Percentiles rank a stretch among this genome's conserved stretches.
These are phyloP conservation scores for Aspergillus novoparasiticus DNA, from an alignment of 2,329 filamentous ascomycete species.

Conservation along the genomic window DNA sequence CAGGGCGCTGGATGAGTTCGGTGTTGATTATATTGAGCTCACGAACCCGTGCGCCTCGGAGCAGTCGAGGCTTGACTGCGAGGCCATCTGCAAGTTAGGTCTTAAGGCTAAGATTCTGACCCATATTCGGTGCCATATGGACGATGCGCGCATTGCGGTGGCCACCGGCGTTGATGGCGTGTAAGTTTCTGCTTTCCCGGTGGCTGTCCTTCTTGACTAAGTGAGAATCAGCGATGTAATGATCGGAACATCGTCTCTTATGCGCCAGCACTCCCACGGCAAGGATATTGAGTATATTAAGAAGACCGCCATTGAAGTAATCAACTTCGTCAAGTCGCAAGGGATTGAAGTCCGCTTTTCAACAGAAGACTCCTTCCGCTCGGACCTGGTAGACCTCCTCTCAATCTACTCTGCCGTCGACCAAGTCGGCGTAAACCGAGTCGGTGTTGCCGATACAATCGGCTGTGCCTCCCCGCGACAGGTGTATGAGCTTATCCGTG, in stretches of 20 bases:
- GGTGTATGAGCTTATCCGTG: conserved; percentile 86
- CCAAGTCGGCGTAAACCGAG: conserved; percentile 80
- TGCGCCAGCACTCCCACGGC: conserved; percentile 82
- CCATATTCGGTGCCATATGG: conserved; percentile 82
- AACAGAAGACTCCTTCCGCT: conserved; percentile 84
- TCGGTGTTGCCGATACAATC: conserved; percentile 91
- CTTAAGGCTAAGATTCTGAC: conserved; percentile 72
- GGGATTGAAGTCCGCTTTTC: conserved; percentile 79
- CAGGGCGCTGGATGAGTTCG: conserved; percentile 75
- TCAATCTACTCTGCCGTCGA: conserved; percentile 84
- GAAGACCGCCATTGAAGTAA: conserved; percentile 82
- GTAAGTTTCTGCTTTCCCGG: conserved; percentile 43
- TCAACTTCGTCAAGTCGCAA: conserved; percentile 83
- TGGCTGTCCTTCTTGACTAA: neutral
- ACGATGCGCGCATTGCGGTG: conserved; percentile 78
- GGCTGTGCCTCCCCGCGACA: conserved; percentile 80
- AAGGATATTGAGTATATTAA: conserved; percentile 88
- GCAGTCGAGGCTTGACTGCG: conserved; percentile 83
- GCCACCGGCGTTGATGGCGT: conserved; percentile 82
- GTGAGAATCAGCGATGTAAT: conserved; percentile 63
- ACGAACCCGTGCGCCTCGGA: conserved; percentile 83
- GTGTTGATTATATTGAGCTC: conserved; percentile 89
- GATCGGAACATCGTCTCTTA: conserved; percentile 81
- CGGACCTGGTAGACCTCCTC: conserved; percentile 80
- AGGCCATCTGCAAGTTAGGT: conserved; percentile 90